Evolutionary conservation across 2,329 filamentous ascomycete genomes (phyloP), one percentile per base, ranked within the genome.

Genomic region (Calonectria henricotiae): DNA sequence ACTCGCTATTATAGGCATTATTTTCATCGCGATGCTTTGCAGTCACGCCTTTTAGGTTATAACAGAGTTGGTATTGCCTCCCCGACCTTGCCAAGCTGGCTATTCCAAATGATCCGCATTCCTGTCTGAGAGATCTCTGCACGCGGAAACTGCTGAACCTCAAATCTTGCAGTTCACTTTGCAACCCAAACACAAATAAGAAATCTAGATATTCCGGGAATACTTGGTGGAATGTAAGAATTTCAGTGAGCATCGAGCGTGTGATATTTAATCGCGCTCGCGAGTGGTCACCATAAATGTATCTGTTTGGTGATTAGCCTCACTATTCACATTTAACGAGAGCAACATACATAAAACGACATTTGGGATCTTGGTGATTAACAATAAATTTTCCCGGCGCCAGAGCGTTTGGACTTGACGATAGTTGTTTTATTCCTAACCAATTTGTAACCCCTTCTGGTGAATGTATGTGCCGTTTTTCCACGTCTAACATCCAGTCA

Each of bases 21-120:
- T 41, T 20, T 4, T 20, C 12, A 20, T 43, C 35, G 4, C 17
- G 43, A 30, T 12, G 3, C 20, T 60, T 60, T 7, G n/a, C 51
- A 30, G 51, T 60, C 30, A 67, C 65, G 4, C 65, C 55, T 51
- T 67, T 67, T 5, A 67, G 32, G 4, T 67, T 67, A 25, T 62
- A 67, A 20, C 55, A 67, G 9, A 67, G 43, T n/a, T 67, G 65
- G n/a, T 67, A 67, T 25, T 67, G 55, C 11, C 65, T 62, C 6
- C 65, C 65, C 15, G 65, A 67, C 23, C 65, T 55, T 1, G 65
- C 65, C 15, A 67, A 43, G 6, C 35, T 44, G 4, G 62, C 55
- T 13, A 67, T 62, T 0, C 54, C 44, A 7, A 54, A 13, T 11
- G 35, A 32, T 15, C 2, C 30, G 23, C 54, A 62, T 30, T 37